Conservation (phyloP, 2,329 filamentous ascomycete species). For the Colletotrichum phormii region DNA sequence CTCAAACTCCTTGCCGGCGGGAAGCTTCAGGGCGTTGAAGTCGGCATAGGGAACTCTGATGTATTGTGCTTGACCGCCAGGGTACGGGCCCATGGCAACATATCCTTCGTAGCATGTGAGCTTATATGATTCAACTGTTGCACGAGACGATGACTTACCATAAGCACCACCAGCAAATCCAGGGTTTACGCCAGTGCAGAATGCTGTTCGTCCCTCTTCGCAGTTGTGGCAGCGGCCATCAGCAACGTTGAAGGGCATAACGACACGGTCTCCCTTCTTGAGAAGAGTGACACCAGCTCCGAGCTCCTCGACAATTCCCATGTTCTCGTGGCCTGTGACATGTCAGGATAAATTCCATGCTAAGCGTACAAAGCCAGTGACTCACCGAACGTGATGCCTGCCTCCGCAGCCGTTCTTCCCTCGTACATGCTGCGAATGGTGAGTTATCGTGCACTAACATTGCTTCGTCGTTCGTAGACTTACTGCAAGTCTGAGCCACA, state of each 20-base stretch:
- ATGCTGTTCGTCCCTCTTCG: slow-evolving; percentile 72
- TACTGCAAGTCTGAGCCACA: slow-evolving; percentile 64
- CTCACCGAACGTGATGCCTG: slow-evolving; percentile 69
- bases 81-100: slow-evolving; percentile 69
- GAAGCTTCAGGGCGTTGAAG: slow-evolving; percentile 73
- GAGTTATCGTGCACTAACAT: slow-evolving; percentile 40
- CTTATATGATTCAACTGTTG: background rate
- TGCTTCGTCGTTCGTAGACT: slow-evolving; percentile 33
- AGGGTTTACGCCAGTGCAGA: slow-evolving; percentile 68
- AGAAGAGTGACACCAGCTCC: slow-evolving; percentile 70
- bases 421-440: slow-evolving; percentile 68
- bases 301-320: slow-evolving; percentile 67
- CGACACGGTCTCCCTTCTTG: slow-evolving; percentile 72
- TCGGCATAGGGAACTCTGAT: slow-evolving; percentile 74
- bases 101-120: slow-evolving; percentile 52
- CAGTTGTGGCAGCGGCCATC: slow-evolving; percentile 73
- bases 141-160: slow-evolving; percentile 32
- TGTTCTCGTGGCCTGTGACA: slow-evolving; percentile 64
- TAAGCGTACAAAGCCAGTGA: too few relatives aligned
- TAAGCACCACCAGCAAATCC: slow-evolving; percentile 51
- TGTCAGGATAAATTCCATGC: too few relatives aligned
- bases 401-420: slow-evolving; percentile 71
- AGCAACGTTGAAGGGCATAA: slow-evolving; percentile 75
- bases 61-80: slow-evolving; percentile 68
- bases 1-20: slow-evolving; percentile 70